Evolutionary conservation across 2,329 filamentous ascomycete species (phyloP).

Genomic region (Claviceps citrina): DNA sequence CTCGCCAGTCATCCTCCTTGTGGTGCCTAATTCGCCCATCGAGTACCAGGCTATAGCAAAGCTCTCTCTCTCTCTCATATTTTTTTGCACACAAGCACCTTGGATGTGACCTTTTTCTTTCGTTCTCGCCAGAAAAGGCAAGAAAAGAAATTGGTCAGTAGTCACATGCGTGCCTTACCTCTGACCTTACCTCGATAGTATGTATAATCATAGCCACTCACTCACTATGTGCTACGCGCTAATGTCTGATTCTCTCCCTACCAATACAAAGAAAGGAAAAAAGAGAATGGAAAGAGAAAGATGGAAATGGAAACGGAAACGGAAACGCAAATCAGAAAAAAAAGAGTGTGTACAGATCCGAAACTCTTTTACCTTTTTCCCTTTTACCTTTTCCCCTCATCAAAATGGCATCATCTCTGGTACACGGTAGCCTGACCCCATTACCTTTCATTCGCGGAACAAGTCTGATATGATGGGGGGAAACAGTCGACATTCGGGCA

Average conservation of each 20-base stretch:
- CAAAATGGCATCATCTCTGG: too few species aligned
- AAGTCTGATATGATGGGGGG: not conserved
- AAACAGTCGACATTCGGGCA: too few species aligned
- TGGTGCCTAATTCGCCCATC: too few species aligned
- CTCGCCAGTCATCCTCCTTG: too few species aligned
- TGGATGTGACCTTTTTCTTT: too few species aligned
- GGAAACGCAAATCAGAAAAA: constrained; percentile 1
- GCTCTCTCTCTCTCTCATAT: too few species aligned
- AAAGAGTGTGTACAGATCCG: too few species aligned
- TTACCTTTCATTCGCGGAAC: constrained; percentile 2
- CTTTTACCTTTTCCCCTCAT: not conserved
- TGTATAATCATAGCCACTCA: constrained; percentile 1
- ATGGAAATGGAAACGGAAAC: not conserved
- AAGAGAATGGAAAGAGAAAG: not conserved
- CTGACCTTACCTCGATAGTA: constrained; percentile 35
- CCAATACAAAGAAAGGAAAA: constrained; percentile 6
- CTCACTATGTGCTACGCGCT: constrained; percentile 1
- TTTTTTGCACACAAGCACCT: too few species aligned
- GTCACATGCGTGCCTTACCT: constrained; percentile 33
- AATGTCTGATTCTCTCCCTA: constrained; percentile 5
- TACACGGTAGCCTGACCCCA: not conserved
- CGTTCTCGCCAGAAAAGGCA: too few species aligned
- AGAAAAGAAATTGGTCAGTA: constrained; percentile 15
- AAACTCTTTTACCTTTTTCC: constrained; percentile 3
- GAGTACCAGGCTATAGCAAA: too few species aligned